Percentiles rank a stretch among this genome's conserved stretches.
Evolutionary conservation across 768 basidiomycete genomes (phyloP).

Genomic region (Boletus fagicola): DNA sequence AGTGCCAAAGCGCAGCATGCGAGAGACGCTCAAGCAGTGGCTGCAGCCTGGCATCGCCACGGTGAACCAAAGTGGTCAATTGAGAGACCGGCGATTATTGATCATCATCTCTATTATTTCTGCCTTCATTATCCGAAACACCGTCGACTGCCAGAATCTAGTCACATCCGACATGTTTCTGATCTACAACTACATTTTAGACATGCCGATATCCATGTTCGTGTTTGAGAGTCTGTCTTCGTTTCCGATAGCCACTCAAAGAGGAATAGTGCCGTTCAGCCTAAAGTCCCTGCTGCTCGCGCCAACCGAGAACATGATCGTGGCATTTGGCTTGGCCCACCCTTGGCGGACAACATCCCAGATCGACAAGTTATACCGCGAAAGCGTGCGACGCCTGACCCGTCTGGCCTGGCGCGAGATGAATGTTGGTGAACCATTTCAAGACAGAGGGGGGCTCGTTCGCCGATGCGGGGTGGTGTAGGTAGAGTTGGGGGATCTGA

Average conservation of each 20-base stretch:
- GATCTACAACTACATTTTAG: background rate
- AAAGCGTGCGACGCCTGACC: constrained; percentile 43
- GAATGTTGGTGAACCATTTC: constrained; percentile 65
- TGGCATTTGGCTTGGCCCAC: constrained; percentile 68
- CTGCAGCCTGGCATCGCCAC: too few relatives aligned
- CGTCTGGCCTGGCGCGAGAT: constrained; percentile 47
- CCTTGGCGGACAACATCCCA: constrained; percentile 76
- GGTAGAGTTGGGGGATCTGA: constrained; percentile 73
- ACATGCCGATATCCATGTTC: background rate
- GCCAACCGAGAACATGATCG: constrained; percentile 61
- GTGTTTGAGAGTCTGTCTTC: background rate
- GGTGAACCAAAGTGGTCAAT: background rate
- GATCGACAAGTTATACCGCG: constrained; percentile 67
- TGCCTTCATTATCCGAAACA: background rate
- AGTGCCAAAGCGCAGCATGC: background rate
- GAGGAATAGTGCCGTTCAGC: constrained; percentile 42
- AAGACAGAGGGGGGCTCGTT: constrained; percentile 71
- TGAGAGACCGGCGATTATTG: background rate
- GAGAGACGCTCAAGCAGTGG: background rate
- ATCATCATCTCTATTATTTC: background rate
- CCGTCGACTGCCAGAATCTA: background rate
- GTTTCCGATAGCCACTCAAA: constrained; percentile 2
- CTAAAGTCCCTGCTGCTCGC: constrained; percentile 64
- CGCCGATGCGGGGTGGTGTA: constrained; percentile 61
- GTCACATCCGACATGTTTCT: background rate